Base-by-base conservation (phyloP, 352 stramenopile species). In the Plasmopara viticola region DNA sequence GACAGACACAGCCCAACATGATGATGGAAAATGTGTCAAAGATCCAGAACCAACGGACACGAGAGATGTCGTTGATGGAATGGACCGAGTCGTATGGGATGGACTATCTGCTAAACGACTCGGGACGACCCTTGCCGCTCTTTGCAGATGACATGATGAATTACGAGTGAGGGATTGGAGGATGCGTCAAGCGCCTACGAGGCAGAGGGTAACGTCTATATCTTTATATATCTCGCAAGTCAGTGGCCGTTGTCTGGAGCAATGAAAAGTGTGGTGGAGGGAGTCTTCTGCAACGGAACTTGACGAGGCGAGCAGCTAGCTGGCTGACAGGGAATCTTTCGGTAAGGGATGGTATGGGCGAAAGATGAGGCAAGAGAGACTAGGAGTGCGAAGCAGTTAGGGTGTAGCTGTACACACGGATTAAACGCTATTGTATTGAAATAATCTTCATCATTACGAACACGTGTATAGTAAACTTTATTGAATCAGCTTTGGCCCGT, bases 11-110 rank as follows among this genome's bases (percentile, higher is more conserved):
- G 53, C 49, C 48, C 7, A 60, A 56, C 34, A 46, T 66, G 53
- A 68, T 68, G 40, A 44, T 80, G 39, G 73, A 84, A 12, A 46
- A 60, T 9, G 62, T 70, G 46, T 44, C 53, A 4, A 87, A 85
- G 64, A 48, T 54, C 8, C 58, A 68, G 44, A 83, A 72, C 40
- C 64, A 72, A 45, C 59, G 59, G 52, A 73, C 77, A 31, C 70
- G 61, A 47, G 75, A 90, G 29, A 82, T 87, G 63, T 77, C 77
- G 17, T 53, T 90, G 2, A 68, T 90, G 51, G 80, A 90, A 63
- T 90, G 80, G 75, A 87, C 80, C 2, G 79, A 90, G 51, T 70
- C 72, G 3, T 87, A 86, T 47, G 77, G 77, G 46, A 88, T 90
- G 70, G 80, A 88, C 58, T 88, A 77, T 50, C 69, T 88, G n/a